phyloP scores from a whole-genome alignment of 495 filamentous ascomycete genomes.

The Margaritispora aquatica region DNA sequence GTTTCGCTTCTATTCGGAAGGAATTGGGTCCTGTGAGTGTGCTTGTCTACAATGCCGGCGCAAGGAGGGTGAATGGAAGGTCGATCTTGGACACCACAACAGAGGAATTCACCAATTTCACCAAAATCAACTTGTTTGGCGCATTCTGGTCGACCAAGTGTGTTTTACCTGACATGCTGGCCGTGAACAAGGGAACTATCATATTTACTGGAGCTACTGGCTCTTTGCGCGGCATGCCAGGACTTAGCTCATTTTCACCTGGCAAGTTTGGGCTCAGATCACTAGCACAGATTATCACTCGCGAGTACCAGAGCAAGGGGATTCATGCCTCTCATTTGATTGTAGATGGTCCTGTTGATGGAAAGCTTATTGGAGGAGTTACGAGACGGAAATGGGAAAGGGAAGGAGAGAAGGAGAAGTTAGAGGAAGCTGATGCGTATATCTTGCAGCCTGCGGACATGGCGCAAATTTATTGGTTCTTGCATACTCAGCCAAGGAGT shows the following conservation, averaged over 20 bases:
- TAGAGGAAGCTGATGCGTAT: conserved; percentile 25
- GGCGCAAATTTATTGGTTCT: conserved; percentile 66
- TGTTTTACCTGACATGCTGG: conserved; percentile 29
- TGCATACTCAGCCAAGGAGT: conserved; percentile 63
- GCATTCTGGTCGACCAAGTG: conserved; percentile 27
- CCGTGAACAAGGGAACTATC: conserved; percentile 22
- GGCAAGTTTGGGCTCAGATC: conserved; percentile 29
- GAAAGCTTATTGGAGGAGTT: conserved; percentile 36
- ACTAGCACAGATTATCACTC: conserved; percentile 26
- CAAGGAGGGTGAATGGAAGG: conserved; percentile 23
- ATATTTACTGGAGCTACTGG: conserved; percentile 30
- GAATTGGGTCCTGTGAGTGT: conserved; percentile 26
- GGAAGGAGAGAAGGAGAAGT: conserved; percentile 22
- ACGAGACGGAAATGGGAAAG: conserved; percentile 27
- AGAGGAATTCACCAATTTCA: conserved; percentile 28
- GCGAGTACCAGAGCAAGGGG: conserved; percentile 26
- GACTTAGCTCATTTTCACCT: conserved; percentile 26
- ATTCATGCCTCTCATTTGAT: conserved; percentile 29
- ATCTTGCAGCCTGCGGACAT: conserved; percentile 45
- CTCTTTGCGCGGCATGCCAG: conserved; percentile 24
- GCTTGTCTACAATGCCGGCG: conserved; percentile 29
- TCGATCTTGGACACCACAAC: conserved; percentile 25
- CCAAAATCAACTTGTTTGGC: conserved; percentile 28
- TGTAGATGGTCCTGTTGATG: conserved; percentile 32
- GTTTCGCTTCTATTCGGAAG: conserved; percentile 19